phyloP scores from a whole-genome alignment of 208 protist genomes.

The Porcisia hertigi region DNA sequence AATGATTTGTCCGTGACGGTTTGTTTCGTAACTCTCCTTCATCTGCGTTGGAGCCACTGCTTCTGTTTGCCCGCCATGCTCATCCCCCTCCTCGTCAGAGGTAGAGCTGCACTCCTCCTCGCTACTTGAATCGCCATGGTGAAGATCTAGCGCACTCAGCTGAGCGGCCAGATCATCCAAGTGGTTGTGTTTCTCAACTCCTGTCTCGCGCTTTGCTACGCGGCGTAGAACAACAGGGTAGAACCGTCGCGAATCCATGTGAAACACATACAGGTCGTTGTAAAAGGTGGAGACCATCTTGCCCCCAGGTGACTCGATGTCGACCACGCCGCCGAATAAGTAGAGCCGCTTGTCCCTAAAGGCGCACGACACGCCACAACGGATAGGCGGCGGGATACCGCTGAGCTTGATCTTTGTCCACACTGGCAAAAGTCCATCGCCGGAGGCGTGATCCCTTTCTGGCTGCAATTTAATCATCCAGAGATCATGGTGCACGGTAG shows the following conservation, averaged over 20 bases:
- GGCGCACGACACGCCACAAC: slow-evolving; percentile 60
- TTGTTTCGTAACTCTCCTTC: slow-evolving; percentile 79
- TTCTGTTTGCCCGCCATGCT: not conserved
- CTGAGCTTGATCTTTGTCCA: slow-evolving; percentile 81
- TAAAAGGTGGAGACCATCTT: slow-evolving; percentile 88
- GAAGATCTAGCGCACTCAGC: slow-evolving; percentile 62
- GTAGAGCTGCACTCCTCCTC: slow-evolving; percentile 25
- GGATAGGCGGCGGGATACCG: slow-evolving; percentile 87
- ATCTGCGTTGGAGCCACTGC: slow-evolving; percentile 30
- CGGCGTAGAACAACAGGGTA: slow-evolving; percentile 82
- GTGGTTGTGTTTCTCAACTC: slow-evolving; percentile 12
- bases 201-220: slow-evolving; percentile 16
- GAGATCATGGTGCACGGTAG: slow-evolving; percentile 89
- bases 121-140: slow-evolving; percentile 25
- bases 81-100: slow-evolving; percentile 38
- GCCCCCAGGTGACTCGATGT: slow-evolving; percentile 84
- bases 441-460: not conserved
- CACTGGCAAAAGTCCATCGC: slow-evolving; percentile 32
- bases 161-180: slow-evolving; percentile 57
- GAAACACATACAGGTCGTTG: slow-evolving; percentile 92
- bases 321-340: slow-evolving; percentile 91
- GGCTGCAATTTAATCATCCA: slow-evolving; percentile 70
- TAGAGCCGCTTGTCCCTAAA: slow-evolving; percentile 87
- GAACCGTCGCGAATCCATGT: slow-evolving; percentile 90
- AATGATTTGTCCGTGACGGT: slow-evolving; percentile 58